Conservation (phyloP, 2,329 filamentous ascomycete genomes). For the Elsinoe australis region DNA sequence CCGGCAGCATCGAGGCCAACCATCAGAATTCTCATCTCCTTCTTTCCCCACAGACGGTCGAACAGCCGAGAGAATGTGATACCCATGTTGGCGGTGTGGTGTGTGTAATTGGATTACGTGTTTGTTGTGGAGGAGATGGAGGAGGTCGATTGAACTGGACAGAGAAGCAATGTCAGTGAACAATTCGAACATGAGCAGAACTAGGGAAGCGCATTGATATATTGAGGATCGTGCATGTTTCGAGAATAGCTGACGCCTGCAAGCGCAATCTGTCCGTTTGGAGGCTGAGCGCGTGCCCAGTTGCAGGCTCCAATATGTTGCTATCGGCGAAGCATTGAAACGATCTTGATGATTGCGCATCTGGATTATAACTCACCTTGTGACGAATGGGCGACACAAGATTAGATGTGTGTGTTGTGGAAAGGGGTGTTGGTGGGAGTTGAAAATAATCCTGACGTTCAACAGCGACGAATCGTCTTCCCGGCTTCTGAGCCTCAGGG, state of each 20-base stretch:
- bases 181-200: neutral
- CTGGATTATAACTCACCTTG: constrained; percentile 1
- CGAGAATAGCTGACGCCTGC: constrained; percentile 11
- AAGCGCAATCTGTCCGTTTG: constrained; percentile 15
- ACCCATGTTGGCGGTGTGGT: constrained; percentile 66
- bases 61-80: constrained; percentile 91
- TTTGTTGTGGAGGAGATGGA: neutral
- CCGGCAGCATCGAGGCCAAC: constrained; percentile 93
- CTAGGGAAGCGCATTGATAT: neutral
- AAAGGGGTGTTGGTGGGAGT: constrained; percentile 5
- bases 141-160: constrained; percentile 5
- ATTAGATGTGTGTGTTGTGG: neutral
- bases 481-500: neutral
- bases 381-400: neutral
- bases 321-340: neutral
- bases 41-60: constrained; percentile 97
- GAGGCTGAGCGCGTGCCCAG: constrained; percentile 14
- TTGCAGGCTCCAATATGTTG: neutral
- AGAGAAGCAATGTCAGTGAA: constrained; percentile 2
- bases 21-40: constrained; percentile 99
- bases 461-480: neutral
- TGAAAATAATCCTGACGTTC: neutral
- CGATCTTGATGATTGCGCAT: neutral
- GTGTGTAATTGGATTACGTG: constrained; percentile 29
- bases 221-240: neutral